A percentile compares a stretch with the other conserved stretches of the same genome.
phyloP scores from a whole-genome alignment of 2,329 filamentous ascomycete genomes.

The Pseudogymnoascus sp. region DNA sequence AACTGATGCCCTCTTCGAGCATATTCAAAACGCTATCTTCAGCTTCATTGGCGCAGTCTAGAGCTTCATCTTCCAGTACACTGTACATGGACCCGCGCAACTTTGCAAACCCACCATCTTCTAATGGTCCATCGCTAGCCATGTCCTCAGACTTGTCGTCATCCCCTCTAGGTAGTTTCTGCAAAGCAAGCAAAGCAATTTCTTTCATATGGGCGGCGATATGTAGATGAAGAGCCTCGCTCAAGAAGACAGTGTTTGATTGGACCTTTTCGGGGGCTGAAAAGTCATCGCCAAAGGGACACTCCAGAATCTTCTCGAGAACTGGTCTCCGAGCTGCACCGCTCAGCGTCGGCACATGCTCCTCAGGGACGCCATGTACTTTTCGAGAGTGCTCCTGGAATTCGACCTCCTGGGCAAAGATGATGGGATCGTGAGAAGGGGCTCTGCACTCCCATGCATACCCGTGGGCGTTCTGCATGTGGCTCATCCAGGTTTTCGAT shows the following conservation, averaged over 20 bases:
- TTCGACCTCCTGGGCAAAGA: conserved; percentile 21
- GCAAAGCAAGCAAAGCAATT: conserved; percentile 1
- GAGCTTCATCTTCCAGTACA: too few species aligned
- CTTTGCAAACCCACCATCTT: conserved; percentile 17
- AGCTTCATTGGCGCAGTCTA: too few species aligned
- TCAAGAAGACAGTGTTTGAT: conserved; percentile 12
- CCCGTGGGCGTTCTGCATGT: conserved; percentile 24
- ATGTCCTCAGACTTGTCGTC: conserved; percentile 18
- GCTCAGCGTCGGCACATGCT: conserved; percentile 17
- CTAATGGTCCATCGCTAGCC: conserved; percentile 22
- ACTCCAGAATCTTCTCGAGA: conserved; percentile 20
- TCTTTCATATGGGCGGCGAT: conserved; percentile 2
- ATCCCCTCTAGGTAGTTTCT: conserved; percentile 5
- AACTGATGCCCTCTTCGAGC: too few species aligned
- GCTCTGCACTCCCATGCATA: conserved; percentile 25
- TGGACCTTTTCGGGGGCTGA: conserved; percentile 17
- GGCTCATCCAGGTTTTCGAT: conserved; percentile 18
- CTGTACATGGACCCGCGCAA: too few species aligned
- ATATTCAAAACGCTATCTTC: too few species aligned
- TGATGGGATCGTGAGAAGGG: conserved; percentile 23
- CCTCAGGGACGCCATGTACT: conserved; percentile 14
- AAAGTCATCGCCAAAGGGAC: conserved; percentile 26
- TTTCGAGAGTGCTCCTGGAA: conserved; percentile 23
- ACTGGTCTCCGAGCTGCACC: conserved; percentile 22
- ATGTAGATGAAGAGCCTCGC: not conserved